Base-by-base conservation (phyloP, 768 basidiomycete species). In the Calocybe indica region DNA sequence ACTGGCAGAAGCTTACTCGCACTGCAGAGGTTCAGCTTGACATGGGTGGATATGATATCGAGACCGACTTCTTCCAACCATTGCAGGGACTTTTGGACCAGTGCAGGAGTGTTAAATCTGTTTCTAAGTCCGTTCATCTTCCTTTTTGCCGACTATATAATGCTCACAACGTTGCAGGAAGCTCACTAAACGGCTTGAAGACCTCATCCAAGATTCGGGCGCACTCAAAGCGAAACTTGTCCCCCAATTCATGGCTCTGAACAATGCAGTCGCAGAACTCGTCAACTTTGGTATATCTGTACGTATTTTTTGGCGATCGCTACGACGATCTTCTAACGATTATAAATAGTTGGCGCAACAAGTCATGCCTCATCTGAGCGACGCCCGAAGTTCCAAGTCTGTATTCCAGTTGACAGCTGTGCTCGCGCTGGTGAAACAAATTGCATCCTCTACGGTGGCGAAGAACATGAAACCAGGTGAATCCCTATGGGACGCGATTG, bases 251-350 rank as follows among this genome's bases (percentile, higher is more conserved):
- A 80, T 86, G 51, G 72, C 73, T 2, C 62, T 92, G n/a, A 81
- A 78, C 57, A 82, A 86, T 48, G 70, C 77, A 29, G 82, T 91
- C 1, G 81, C 84, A 1, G 88, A 89, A 51, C 77, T 92, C 7
- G 85, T 92, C 53, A 91, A 94, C 65, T 90, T 95, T 61, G 91
- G 91, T 60, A 88, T 96, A 47, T 87, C 88, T 45, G 92, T 91
- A 51, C 46, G 83, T 29, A 12, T 40, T 22, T 11, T 12, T 15
- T 41, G 38, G 5, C 30, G 28, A 13, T 14, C 13, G 13, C 32
- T 34, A 43, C 22, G 6, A 14, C 5, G 35, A 11, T 12, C 22
- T 22, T 34, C 45, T 50, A 15, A 22, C 44, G 14, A 32, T n/a
- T 22, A 4, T 22, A 31, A 49, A 0, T 45, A 94, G 91, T 79